These are phyloP conservation scores for Mycena citricolor DNA, from an alignment of 1,284 basidiomycete genomes.

Conservation along the genomic window DNA sequence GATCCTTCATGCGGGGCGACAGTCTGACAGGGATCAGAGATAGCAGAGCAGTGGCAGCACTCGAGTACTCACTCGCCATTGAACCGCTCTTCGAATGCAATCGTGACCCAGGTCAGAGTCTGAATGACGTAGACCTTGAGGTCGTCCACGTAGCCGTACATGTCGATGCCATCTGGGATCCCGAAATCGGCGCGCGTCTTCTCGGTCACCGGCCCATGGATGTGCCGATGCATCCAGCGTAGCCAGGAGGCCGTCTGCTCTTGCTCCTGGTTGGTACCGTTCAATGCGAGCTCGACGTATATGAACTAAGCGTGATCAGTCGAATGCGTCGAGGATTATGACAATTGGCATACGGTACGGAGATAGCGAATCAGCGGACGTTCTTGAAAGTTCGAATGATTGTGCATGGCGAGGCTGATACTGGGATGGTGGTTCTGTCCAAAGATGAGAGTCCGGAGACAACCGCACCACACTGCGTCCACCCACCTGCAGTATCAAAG, in stretches of 20 bases:
- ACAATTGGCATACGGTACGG: constrained; percentile 8
- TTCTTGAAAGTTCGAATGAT: constrained; percentile 12
- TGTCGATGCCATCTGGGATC: constrained; percentile 10
- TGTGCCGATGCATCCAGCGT: constrained; percentile 14
- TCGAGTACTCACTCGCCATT: constrained; percentile 3
- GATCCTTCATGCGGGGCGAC: constrained; percentile 13
- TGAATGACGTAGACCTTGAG: constrained; percentile 19
- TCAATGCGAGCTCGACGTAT: constrained; percentile 17
- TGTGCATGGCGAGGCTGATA: constrained; percentile 16
- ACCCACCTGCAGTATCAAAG: constrained; percentile 15
- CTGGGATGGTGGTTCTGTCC: constrained; percentile 14
- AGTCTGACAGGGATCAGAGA: constrained; percentile 1
- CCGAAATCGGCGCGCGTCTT: constrained; percentile 8
- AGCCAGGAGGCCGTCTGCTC: constrained; percentile 19
- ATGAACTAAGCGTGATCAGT: constrained; percentile 3
- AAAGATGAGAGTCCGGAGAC: not conserved
- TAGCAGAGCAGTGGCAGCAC: not conserved
- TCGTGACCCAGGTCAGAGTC: constrained; percentile 17
- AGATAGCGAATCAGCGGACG: constrained; percentile 14
- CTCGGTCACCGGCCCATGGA: constrained; percentile 9
- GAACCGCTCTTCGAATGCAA: constrained; percentile 17
- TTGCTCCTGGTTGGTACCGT: constrained; percentile 16
- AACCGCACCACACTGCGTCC: not conserved
- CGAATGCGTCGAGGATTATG: not conserved
- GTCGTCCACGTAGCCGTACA: constrained; percentile 18